Base-by-base conservation (phyloP, 768 basidiomycete species). In the Russula abietina region DNA sequence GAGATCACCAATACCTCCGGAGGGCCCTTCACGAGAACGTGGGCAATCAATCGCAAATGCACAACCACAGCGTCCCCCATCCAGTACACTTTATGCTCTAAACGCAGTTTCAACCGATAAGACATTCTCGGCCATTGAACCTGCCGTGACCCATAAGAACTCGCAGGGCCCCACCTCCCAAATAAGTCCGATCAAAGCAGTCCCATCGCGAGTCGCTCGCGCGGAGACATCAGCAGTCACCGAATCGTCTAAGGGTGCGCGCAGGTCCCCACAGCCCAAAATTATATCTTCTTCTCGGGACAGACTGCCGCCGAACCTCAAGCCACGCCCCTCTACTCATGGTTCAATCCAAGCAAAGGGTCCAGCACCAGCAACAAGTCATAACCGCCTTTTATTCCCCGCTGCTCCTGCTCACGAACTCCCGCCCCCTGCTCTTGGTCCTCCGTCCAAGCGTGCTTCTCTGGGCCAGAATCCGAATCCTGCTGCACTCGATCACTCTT, bases 381-480 rank as follows among this genome's bases (percentile, higher is more conserved):
- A 17, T n/a, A 61, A 43, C 36, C 46, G 53, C 60, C 60, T 61
- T 46, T 55, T 55, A n/a, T 55, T 61, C 32, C 53, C 60, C 17
- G 26, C 33, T 24, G 53, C 22, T 24, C 39, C 60, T 49, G 19
- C 45, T 17, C 60, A 61, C 19, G 7, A 61, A 17, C 46, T 61
- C 39, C 45, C 60, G 39, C 33, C 53, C 17, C 53, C 60, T 17
- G 60, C 26, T 32, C 45, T 26, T 30, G 60, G 53, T 32, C 39
- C 60, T 46, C 60, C 60, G 1, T 41, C 53, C 33, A 61, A 61
- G 30, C 60, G 53, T 32, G 24, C 19, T 26, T 46, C 60, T 46
- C 60, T 55, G 12, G 33, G 26, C n/a, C 59, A 46, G 28, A 17
- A 55, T 48, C 33, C 26, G 38, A 54, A 46, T 28, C 39, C 49